Evolutionary conservation across 2,329 filamentous ascomycete species (phyloP).

Genomic region (Colletotrichum sp.): DNA sequence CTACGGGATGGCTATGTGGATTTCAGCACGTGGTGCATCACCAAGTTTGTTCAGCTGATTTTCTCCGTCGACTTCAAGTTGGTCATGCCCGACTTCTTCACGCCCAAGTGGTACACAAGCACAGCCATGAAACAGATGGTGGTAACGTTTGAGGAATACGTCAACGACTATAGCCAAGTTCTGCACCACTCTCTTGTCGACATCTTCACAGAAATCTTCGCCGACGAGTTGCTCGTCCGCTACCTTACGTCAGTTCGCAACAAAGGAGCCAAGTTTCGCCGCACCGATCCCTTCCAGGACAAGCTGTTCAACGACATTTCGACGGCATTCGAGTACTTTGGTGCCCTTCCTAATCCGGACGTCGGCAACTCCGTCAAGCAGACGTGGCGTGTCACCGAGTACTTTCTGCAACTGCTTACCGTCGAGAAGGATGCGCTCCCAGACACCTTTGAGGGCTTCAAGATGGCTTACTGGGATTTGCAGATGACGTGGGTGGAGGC

Average conservation of each 20-base stretch:
- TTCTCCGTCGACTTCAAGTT: constrained; percentile 88
- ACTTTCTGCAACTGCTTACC: constrained; percentile 79
- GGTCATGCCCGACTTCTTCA: constrained; percentile 91
- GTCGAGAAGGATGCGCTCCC: constrained; percentile 76
- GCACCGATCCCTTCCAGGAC: constrained; percentile 85
- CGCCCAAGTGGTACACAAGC: constrained; percentile 83
- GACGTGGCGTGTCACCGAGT: constrained; percentile 91
- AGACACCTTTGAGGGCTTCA: constrained; percentile 83
- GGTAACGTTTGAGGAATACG: constrained; percentile 93
- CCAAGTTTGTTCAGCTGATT: constrained; percentile 83
- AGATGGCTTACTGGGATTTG: constrained; percentile 88
- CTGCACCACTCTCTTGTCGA: constrained; percentile 88
- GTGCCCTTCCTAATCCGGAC: constrained; percentile 70
- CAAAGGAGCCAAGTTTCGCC: constrained; percentile 86
- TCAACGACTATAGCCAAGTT: constrained; percentile 83
- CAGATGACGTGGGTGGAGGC: constrained; percentile 96
- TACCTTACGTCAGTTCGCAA: constrained; percentile 89
- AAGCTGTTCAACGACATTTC: constrained; percentile 94
- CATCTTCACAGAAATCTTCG: constrained; percentile 91
- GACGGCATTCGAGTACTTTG: constrained; percentile 90
- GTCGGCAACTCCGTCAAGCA: constrained; percentile 79
- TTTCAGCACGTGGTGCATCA: constrained; percentile 90
- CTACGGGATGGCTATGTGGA: constrained; percentile 94
- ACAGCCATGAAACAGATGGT: constrained; percentile 93
- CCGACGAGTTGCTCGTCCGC: constrained; percentile 85